phyloP scores from a whole-genome alignment of 2,329 filamentous ascomycete species.

The Coleophoma crateriformis region DNA sequence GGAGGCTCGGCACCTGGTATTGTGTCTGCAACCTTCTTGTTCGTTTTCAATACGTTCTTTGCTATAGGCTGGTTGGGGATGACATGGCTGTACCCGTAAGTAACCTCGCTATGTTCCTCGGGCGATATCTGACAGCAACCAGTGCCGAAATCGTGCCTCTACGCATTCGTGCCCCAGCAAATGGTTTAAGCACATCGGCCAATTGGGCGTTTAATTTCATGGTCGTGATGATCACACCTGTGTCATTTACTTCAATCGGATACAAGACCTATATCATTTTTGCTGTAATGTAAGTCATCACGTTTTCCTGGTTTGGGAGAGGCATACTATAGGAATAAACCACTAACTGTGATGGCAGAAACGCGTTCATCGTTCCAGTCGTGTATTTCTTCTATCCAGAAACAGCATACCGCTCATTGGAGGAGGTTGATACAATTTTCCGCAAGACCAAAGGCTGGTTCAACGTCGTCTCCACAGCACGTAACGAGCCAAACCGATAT shows the following conservation, averaged over 20 bases:
- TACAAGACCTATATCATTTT: slow-evolving; percentile 62
- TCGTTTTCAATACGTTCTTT: slow-evolving; percentile 49
- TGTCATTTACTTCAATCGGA: slow-evolving; percentile 40
- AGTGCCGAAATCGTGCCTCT: slow-evolving; percentile 51
- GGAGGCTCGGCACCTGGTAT: slow-evolving; percentile 22
- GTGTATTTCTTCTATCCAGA: slow-evolving; percentile 61
- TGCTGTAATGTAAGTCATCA: slow-evolving; percentile 41
- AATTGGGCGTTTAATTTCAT: slow-evolving; percentile 54
- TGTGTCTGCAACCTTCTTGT: slow-evolving; percentile 29
- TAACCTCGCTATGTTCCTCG: slow-evolving; percentile 15
- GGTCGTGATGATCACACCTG: slow-evolving; percentile 30
- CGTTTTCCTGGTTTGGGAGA: background rate
- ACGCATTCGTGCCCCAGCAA: slow-evolving; percentile 48
- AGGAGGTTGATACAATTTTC: slow-evolving; percentile 64
- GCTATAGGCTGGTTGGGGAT: slow-evolving; percentile 46
- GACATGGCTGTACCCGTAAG: slow-evolving; percentile 37
- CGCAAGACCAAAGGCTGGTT: slow-evolving; percentile 43
- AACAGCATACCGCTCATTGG: slow-evolving; percentile 56
- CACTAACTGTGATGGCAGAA: slow-evolving; percentile 1
- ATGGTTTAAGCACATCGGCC: slow-evolving; percentile 41
- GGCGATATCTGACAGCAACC: slow-evolving; percentile 25
- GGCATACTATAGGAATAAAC: background rate
- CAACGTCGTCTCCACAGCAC: slow-evolving; percentile 34
- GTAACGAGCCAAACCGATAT: slow-evolving; percentile 47
- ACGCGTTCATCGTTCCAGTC: slow-evolving; percentile 24